Base-by-base conservation (phyloP, 495 filamentous ascomycete genomes). In the Tuber calosporum region DNA sequence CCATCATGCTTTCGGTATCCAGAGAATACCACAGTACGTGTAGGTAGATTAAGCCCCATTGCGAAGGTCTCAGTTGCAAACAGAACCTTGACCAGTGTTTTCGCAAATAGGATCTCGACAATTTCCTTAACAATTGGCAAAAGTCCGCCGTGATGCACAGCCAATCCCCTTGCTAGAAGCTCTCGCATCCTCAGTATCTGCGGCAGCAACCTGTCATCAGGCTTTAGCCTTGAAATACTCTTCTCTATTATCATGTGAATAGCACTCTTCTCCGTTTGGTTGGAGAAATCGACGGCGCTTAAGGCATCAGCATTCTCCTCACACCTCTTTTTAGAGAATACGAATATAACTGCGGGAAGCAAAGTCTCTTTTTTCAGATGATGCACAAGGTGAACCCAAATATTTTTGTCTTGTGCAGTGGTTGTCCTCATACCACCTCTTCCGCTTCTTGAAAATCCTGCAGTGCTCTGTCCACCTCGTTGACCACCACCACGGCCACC, bases 1-100 rank as follows among this genome's bases (percentile, higher is more conserved):
- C 94, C 95, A 81, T 98, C 95, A 75, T 96, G 93, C 80, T 99
- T 99, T 69, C 96, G 88, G 83, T 93, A 97, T 20, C 96, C 96
- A 62, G 95, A 98, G 81, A 99, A 99, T 15, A 97, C 94, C 3
- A 99, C 95, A 1, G 95, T 99, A 76, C 95, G 88, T 11, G 95
- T 99, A 20, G 95, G 95, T 72, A 99, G 84, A 79, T 99, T 99
- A 34, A 99, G 84, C 48, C 95, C 95, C 95, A 99, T 99, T 40
- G 95, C 95, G 83, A 99, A 99, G 0, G 95, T 99, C 82, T 99
- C 95, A 0, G 95, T 99, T 1, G 95, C 95, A 80, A 99, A 99
- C 22, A 99, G 87, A 20, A 98, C 91, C 82, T 98, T 99, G 41
- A 99, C 96, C 71, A 99, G 82, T 0, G 94, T 95, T 81, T 90